Evolutionary conservation across 2,329 filamentous ascomycete genomes (phyloP).

Genomic region (Calonectria ilicicola): DNA sequence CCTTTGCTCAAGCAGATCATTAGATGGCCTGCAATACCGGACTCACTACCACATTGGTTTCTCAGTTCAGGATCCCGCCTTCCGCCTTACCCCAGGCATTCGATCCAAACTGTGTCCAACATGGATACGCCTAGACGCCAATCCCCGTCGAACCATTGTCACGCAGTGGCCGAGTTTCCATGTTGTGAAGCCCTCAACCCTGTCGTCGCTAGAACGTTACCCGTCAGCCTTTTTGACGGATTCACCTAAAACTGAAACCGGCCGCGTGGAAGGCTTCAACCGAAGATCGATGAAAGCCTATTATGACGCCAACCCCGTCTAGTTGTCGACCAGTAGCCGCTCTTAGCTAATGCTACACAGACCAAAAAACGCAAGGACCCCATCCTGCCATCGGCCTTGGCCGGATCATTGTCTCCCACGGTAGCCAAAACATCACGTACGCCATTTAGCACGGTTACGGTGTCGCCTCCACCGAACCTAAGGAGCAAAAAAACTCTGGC

Average conservation of each 20-base stretch:
- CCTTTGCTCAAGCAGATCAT: constrained; percentile 39
- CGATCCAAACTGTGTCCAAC: constrained; percentile 39
- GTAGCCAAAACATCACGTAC: constrained; percentile 18
- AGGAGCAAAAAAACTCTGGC: neutral
- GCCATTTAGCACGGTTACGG: constrained; percentile 19
- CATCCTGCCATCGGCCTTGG: constrained; percentile 19
- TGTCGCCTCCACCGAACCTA: neutral
- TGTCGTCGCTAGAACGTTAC: constrained; percentile 24
- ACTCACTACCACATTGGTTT: constrained; percentile 31
- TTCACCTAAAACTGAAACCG: constrained; percentile 46
- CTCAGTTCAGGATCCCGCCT: constrained; percentile 23
- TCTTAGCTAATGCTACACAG: constrained; percentile 14
- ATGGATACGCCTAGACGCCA: constrained; percentile 25
- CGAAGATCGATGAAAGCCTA: constrained; percentile 33
- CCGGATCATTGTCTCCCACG: constrained; percentile 24
- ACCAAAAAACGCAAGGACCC: constrained; percentile 16
- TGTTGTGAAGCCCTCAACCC: constrained; percentile 11
- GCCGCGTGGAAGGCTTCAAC: constrained; percentile 30
- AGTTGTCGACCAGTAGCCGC: constrained; percentile 24
- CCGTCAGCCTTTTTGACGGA: constrained; percentile 30
- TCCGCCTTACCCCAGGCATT: constrained; percentile 44
- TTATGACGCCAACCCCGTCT: constrained; percentile 11
- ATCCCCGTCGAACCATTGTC: constrained; percentile 39
- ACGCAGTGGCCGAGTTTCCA: constrained; percentile 21
- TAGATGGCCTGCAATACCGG: constrained; percentile 34